Base-by-base conservation (phyloP, 192 early-diverging fungal species). In the Entomortierella beljakovae region DNA sequence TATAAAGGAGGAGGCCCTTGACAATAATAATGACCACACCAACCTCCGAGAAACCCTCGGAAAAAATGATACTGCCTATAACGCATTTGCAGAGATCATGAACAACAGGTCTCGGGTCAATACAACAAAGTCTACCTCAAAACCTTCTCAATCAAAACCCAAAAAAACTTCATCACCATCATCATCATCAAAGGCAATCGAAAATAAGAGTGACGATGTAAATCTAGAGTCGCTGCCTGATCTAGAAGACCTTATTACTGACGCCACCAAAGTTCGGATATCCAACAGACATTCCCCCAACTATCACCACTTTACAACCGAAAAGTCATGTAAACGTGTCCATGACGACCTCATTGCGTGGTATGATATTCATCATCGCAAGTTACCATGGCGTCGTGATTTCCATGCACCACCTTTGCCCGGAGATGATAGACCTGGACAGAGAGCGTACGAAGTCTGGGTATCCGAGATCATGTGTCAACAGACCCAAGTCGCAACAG, bases 401-500 rank as follows among this genome's bases (percentile, higher is more conserved):
- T 80, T 49, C 52, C 69, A 68, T 60, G 40, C 32, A 42, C 49
- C 37, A 9, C 54, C 54, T 26, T 56, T 26, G 32, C 22, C 57
- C 31, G 58, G 51, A 33, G 35, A 55, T 37, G 54, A 40, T 9
- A 46, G n/a, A 13, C 71, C 76, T 33, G 87, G 71, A 2, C 87
- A 90, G 64, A 81, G 87, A 3, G 88, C 88, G 2, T 91, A 92
- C 68, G 87, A 89, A 71, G 91, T 94, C 2, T 94, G 93, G 93
- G 88, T 94, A 4, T 86, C 83, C n/a, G 93, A 94, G 77, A 89
- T 94, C 32, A 94, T 94, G 93, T 74, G 90, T n/a, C 93, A 94
- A 67, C 93, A 90, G 72, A 94, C 93, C 0, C 92, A 92, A 61
- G 91, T 94, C 13, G 85, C 82, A 3, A 93, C 91, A 6, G 91